Base-by-base conservation (phyloP, 306 rosid genomes). In the Vigna trinervia region DNA sequence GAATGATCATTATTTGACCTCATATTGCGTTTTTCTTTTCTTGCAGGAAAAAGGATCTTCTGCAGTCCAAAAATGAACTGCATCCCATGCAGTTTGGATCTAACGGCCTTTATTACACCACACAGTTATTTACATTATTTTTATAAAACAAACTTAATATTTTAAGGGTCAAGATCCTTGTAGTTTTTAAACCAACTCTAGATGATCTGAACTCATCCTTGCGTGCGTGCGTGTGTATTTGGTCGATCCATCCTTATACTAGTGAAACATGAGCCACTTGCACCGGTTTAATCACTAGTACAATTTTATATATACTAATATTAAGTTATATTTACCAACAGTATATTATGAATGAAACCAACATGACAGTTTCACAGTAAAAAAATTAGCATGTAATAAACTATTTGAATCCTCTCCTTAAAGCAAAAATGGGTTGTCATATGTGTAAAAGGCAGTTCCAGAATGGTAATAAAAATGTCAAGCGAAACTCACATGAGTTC, bases 401-500 rank as follows among this genome's bases (percentile, higher is more conserved):
- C 65, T 57, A 67, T 58, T 75, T 38, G 34, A 43, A 57, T 20
- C 66, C 81, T 43, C 28, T 50, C 45, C 56, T 38, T 47, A 62
- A 69, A 69, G 61, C 32, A 53, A 54, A 41, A 22, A 7, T 36
- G 38, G 23, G 19, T 15, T 66, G 19, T 8, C 50, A 48, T 13
- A 50, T 22, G 52, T 48, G 60, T 30, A 59, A 52, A 73, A 58
- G 57, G 20, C 46, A 69, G 28, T 22, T 47, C 46, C 65, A 14
- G 19, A 26, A 61, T 66, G 79, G 30, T 67, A 74, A 69, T 51
- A 38, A 74, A 45, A 59, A 59, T 57, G 46, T 61, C 41, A 70
- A 48, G 23, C 58, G 53, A 70, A 58, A 50, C 65, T 11, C 58
- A 69, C 14, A 7, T 26, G 45, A 45, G 65, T 68, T 38, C 8